These are phyloP conservation scores for Syncephalastrum sp. DNA, from an alignment of 371 early-diverging fungal species.

Conservation along the genomic window DNA sequence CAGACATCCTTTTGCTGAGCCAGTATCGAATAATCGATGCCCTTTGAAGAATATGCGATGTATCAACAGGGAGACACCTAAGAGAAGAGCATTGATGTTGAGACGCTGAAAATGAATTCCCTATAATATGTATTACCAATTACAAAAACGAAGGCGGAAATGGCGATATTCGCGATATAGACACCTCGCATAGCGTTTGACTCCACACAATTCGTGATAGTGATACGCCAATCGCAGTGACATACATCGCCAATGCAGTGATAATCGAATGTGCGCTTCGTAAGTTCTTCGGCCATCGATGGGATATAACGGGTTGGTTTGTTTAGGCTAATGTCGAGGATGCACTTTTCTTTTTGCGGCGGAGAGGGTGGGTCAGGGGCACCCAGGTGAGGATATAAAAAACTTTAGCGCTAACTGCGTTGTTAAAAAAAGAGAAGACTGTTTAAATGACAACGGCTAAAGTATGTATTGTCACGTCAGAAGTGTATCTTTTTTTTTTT, in stretches of 20 bases:
- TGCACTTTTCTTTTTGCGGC: too few relatives aligned
- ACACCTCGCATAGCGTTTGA: constrained; percentile 17
- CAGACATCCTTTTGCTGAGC: constrained; percentile 15
- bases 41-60: constrained; percentile 21
- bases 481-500: too few relatives aligned
- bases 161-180: constrained; percentile 22
- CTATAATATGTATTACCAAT: constrained; percentile 16
- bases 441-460: too few relatives aligned
- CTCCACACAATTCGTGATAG: constrained; percentile 23
- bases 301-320: constrained; percentile 3
- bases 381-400: too few relatives aligned
- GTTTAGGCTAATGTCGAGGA: too few relatives aligned
- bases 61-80: constrained; percentile 10
- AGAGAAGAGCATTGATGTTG: background rate
- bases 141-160: constrained; percentile 22
- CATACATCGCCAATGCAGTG: constrained; percentile 18
- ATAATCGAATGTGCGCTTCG: constrained; percentile 10
- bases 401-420: too few relatives aligned
- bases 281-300: constrained; percentile 1
- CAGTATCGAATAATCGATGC: constrained; percentile 19
- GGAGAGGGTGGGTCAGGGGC: too few relatives aligned
- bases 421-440: too few relatives aligned
- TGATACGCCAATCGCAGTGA: constrained; percentile 31
- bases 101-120: background rate
- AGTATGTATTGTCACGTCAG: too few relatives aligned